Percentiles rank a stretch among this genome's conserved stretches.
phyloP scores from a whole-genome alignment of 2,329 filamentous ascomycete species.

The Aspergillus pseudoterreus region DNA sequence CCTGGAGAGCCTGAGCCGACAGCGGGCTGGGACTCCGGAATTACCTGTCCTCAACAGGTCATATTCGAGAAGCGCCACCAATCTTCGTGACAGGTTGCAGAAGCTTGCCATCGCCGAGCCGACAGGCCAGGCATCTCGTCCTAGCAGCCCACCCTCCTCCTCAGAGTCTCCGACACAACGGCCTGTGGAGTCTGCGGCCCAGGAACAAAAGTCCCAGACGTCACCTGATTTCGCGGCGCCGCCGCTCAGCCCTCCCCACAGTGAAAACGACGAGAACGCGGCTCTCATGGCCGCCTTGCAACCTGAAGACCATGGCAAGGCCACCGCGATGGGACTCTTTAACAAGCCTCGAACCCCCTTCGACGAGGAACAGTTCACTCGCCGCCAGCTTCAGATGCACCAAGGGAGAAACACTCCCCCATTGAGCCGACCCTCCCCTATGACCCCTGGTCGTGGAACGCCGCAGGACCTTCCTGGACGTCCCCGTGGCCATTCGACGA shows the following conservation, averaged over 20 bases:
- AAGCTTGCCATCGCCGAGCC: constrained; percentile 29
- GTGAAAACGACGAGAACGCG: constrained; percentile 66
- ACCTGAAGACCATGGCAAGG: constrained; percentile 74
- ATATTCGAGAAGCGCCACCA: constrained; percentile 59
- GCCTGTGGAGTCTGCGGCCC: constrained; percentile 31
- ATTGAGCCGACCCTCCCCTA: constrained; percentile 26
- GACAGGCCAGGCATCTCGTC: constrained; percentile 13
- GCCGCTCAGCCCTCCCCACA: constrained; percentile 66
- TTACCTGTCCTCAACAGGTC: constrained; percentile 42
- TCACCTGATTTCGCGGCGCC: constrained; percentile 43
- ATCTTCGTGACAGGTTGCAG: constrained; percentile 53
- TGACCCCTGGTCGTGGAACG: constrained; percentile 17
- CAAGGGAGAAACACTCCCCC: constrained; percentile 65
- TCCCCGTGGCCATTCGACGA: constrained; percentile 32
- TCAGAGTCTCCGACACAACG: constrained; percentile 36
- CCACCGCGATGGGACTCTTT: constrained; percentile 68
- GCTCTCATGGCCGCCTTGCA: constrained; percentile 62
- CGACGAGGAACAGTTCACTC: constrained; percentile 79
- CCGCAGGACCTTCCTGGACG: constrained; percentile 22
- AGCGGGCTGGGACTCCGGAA: constrained; percentile 57
- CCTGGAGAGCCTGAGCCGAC: constrained; percentile 72
- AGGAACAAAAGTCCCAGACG: constrained; percentile 27
- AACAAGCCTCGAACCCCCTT: constrained; percentile 73
- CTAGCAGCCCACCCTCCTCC: constrained; percentile 43
- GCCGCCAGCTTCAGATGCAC: constrained; percentile 77